phyloP scores from a whole-genome alignment of 495 filamentous ascomycete species.

The Penicillium simplicissimum region DNA sequence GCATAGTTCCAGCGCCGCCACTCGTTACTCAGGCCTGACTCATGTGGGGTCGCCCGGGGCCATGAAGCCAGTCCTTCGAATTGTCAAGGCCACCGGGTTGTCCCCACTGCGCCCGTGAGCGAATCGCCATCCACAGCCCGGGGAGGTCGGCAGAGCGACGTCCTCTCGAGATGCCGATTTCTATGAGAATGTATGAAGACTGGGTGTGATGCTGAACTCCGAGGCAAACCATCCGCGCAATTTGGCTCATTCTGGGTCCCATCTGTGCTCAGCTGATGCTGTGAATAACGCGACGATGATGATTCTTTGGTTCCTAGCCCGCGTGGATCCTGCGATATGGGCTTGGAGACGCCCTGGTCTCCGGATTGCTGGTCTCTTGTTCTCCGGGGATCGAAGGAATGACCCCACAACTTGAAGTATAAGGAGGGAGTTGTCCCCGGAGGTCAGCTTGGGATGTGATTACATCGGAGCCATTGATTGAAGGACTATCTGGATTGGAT shows the following conservation, averaged over 20 bases:
- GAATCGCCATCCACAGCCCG: constrained; percentile 20
- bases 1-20: constrained; percentile 21
- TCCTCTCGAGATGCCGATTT: constrained; percentile 21
- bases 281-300: constrained; percentile 2
- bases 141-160: constrained; percentile 24
- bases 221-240: neutral
- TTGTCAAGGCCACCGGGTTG: neutral
- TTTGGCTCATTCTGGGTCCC: neutral
- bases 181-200: neutral
- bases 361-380: neutral
- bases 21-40: constrained; percentile 40
- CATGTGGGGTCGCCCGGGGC: constrained; percentile 37
- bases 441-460: neutral
- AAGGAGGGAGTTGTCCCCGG: neutral
- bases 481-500: neutral
- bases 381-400: neutral
- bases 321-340: neutral
- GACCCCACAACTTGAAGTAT: constrained; percentile 12
- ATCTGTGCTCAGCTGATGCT: constrained; percentile 10
- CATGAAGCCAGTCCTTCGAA: constrained; percentile 6
- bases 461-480: neutral
- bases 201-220: neutral
- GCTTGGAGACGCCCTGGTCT: neutral
- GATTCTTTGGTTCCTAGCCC: neutral
- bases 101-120: constrained; percentile 20